These are phyloP conservation scores for Penicillium hesseltinei DNA, from an alignment of 2,329 filamentous ascomycete genomes.

Conservation along the genomic window DNA sequence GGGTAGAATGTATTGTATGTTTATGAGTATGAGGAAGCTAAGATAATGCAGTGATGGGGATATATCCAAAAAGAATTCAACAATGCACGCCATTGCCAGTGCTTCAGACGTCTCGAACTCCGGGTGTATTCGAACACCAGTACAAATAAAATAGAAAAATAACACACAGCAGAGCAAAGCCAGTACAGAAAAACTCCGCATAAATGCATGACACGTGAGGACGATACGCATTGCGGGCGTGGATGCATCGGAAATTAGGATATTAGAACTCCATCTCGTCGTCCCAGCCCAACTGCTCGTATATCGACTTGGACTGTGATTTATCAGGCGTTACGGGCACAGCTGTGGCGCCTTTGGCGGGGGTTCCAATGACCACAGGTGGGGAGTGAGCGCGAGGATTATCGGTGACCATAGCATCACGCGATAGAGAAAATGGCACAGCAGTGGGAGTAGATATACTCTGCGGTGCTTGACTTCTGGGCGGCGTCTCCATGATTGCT, in stretches of 20 bases:
- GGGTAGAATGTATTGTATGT: background rate
- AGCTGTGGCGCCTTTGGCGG: constrained; percentile 29
- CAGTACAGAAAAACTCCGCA: background rate
- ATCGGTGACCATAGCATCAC: constrained; percentile 3
- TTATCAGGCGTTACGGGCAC: constrained; percentile 37
- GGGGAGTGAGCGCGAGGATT: constrained; percentile 14
- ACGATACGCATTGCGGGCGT: background rate
- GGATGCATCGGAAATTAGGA: background rate
- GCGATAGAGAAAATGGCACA: constrained; percentile 5
- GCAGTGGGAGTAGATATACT: constrained; percentile 10
- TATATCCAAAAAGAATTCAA: constrained; percentile 4
- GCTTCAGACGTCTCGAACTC: background rate
- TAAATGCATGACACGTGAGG: constrained; percentile 1
- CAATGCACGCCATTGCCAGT: constrained; percentile 4
- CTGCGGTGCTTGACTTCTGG: constrained; percentile 14
- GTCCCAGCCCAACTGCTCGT: constrained; percentile 47
- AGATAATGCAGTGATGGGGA: constrained; percentile 3
- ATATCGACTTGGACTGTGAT: constrained; percentile 39
- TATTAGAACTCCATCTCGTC: constrained; percentile 31
- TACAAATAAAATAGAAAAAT: background rate
- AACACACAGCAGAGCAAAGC: background rate
- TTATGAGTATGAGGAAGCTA: background rate
- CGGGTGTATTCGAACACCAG: background rate
- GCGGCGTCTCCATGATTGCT: constrained; percentile 33
- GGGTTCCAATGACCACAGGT: constrained; percentile 30